These are phyloP conservation scores for Aspergillus bertholletiae DNA, from an alignment of 495 filamentous ascomycete species.

Conservation along the genomic window DNA sequence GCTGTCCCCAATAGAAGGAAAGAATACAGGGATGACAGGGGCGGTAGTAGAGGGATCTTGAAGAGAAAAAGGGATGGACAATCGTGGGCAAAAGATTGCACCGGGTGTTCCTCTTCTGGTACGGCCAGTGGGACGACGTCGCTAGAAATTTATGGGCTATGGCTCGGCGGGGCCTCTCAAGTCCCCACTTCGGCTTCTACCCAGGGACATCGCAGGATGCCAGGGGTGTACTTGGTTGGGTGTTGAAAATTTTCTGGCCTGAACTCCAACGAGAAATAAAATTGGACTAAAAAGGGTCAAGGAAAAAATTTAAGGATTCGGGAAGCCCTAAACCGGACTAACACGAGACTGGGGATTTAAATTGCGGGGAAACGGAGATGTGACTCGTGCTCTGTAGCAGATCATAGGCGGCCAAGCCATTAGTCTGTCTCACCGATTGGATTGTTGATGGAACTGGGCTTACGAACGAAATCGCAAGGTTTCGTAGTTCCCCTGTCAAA, in stretches of 20 bases:
- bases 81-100: not conserved
- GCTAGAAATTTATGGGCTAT: conserved; percentile 8
- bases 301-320: not conserved
- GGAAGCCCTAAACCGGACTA: not conserved
- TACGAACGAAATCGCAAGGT: not conserved
- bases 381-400: conserved; percentile 1
- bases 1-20: conserved; percentile 11
- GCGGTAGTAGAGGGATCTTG: not conserved
- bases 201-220: not conserved
- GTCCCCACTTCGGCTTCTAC: not conserved
- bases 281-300: not conserved
- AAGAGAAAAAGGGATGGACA: not conserved
- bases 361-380: conserved; percentile 6
- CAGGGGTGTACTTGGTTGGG: not conserved
- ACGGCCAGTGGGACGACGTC: conserved; percentile 2
- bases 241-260: not conserved
- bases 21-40: not conserved
- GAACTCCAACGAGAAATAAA: not conserved
- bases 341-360: not conserved
- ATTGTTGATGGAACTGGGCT: not conserved
- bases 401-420: conserved; percentile 3
- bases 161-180: conserved; percentile 2
- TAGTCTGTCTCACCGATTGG: not conserved
- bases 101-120: conserved; percentile 2
- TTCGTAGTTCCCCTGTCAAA: not conserved